A percentile compares a stretch with the other conserved stretches of the same genome.
phyloP scores from a whole-genome alignment of 805 yeast genomes.

The Saccharomycopsis babjevae region DNA sequence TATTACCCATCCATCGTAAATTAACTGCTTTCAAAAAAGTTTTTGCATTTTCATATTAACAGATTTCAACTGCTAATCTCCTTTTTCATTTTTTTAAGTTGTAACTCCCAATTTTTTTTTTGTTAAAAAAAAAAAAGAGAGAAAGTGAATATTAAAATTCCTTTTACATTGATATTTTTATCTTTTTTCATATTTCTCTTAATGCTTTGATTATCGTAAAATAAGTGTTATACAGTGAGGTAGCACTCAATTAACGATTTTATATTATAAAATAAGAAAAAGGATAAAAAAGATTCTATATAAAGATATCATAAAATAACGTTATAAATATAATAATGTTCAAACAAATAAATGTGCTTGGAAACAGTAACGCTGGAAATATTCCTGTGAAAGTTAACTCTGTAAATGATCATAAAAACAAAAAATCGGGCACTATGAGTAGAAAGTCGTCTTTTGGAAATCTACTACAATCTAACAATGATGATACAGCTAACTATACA shows the following conservation, averaged over 20 bases:
- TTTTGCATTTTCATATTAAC: not conserved
- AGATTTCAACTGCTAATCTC: too few relatives aligned
- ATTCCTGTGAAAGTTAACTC: not conserved
- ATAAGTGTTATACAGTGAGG: too few relatives aligned
- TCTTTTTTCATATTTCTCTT: not conserved
- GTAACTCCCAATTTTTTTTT: too few relatives aligned
- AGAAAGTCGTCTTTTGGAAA: constrained; percentile 1
- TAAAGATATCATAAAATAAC: not conserved
- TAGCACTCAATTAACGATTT: not conserved
- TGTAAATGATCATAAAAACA: not conserved
- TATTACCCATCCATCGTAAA: not conserved
- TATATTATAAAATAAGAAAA: not conserved
- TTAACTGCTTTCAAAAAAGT: not conserved
- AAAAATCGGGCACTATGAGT: not conserved
- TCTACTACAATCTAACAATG: not conserved
- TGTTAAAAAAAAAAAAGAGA: too few relatives aligned
- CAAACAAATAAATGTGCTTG: not conserved
- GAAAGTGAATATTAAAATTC: too few relatives aligned
- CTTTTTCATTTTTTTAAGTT: too few relatives aligned
- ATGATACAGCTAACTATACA: not conserved
- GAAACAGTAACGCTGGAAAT: not conserved
- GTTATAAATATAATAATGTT: not conserved
- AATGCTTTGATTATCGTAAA: not conserved
- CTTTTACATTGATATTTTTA: not conserved
- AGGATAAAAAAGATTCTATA: not conserved